Conservation (phyloP, 768 basidiomycete species). For the Rhizopogon sp. region DNA sequence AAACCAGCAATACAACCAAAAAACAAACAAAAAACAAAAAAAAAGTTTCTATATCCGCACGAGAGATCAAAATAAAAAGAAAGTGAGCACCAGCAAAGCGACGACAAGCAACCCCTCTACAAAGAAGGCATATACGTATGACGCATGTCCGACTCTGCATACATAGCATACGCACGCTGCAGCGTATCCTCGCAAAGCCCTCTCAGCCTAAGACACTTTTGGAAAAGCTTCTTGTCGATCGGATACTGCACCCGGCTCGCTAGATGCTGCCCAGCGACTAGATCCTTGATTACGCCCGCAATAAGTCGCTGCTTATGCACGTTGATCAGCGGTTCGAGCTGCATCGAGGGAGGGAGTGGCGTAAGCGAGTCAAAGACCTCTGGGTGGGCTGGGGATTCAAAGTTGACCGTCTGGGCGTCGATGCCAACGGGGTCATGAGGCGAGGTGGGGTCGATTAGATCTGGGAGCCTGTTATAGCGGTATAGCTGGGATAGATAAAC, state of each 20-base stretch:
- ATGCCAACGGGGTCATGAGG: conserved; percentile 64
- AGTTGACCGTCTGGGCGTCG: conserved; percentile 55
- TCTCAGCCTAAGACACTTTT: conserved; percentile 66
- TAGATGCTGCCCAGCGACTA: conserved; percentile 81
- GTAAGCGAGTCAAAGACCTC: conserved; percentile 75
- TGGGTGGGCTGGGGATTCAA: conserved; percentile 67
- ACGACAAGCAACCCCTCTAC: conserved; percentile 1
- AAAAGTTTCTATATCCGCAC: too few species aligned
- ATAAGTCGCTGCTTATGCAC: conserved; percentile 85
- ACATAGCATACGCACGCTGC: conserved; percentile 40
- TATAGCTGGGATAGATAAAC: conserved; percentile 73
- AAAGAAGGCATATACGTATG: conserved; percentile 9
- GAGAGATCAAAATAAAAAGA: neutral
- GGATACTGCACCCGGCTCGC: conserved; percentile 67
- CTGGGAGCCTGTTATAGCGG: conserved; percentile 62
- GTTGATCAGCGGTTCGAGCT: conserved; percentile 82
- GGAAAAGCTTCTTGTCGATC: conserved; percentile 72
- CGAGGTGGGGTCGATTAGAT: conserved; percentile 78
- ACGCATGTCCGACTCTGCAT: conserved; percentile 17
- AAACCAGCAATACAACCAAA: neutral
- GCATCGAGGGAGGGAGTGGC: conserved; percentile 70
- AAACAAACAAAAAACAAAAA: too few species aligned
- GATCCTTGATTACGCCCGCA: conserved; percentile 72
- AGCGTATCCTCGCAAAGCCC: conserved; percentile 56
- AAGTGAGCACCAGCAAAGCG: too few species aligned